Percentiles rank a stretch among this genome's conserved stretches.
phyloP scores from a whole-genome alignment of 2,329 filamentous ascomycete species.

The Colletotrichum agaves region DNA sequence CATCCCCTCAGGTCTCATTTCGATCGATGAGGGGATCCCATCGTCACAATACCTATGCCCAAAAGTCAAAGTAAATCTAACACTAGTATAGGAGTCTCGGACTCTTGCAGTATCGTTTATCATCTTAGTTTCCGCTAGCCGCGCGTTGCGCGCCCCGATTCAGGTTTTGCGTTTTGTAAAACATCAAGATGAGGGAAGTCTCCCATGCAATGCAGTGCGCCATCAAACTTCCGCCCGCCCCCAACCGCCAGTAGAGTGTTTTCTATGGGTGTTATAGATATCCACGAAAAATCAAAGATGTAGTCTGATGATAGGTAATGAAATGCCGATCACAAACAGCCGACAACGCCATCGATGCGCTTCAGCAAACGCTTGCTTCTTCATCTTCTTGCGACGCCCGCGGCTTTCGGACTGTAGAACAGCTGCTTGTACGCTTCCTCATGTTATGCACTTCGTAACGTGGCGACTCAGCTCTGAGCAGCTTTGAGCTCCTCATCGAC shows the following conservation, averaged over 20 bases:
- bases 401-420: not conserved
- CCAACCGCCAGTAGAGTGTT: conserved; percentile 1
- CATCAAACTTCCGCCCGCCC: not conserved
- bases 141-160: not conserved
- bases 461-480: conserved; percentile 17
- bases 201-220: conserved; percentile 19
- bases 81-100: not conserved
- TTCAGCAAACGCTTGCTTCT: conserved; percentile 11
- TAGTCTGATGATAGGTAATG: conserved; percentile 6
- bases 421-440: conserved; percentile 1
- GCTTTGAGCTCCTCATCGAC: conserved; percentile 71
- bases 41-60: too few relatives aligned
- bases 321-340: conserved; percentile 1
- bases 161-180: conserved; percentile 8
- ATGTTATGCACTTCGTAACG: not conserved
- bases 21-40: too few relatives aligned
- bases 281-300: conserved; percentile 3
- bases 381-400: not conserved
- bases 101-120: conserved; percentile 6
- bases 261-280: conserved; percentile 1
- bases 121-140: conserved; percentile 1
- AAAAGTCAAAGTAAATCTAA: too few relatives aligned
- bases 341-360: not conserved
- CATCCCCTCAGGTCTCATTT: too few relatives aligned
- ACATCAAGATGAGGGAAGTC: not conserved